Percentiles rank a stretch among this genome's conserved stretches.
phyloP scores from a whole-genome alignment of 225 moss, liverwort and hornwort species.

The Climacium dendroides region DNA sequence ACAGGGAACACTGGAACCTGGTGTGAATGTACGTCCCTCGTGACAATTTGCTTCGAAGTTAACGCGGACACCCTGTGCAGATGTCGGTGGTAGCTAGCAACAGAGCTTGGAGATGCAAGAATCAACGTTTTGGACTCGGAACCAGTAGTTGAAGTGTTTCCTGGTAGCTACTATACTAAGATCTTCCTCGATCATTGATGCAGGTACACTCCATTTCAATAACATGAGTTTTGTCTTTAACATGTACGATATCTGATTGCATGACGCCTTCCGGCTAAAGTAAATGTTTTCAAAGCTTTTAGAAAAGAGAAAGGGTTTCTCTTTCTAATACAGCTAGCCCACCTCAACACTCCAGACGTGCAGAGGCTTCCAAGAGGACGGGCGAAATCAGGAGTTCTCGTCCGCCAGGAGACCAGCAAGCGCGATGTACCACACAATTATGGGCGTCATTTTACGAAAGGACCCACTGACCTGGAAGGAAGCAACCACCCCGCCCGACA shows the following conservation, averaged over 20 bases:
- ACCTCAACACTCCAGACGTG: background rate
- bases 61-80: background rate
- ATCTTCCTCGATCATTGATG: background rate
- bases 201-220: background rate
- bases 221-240: background rate
- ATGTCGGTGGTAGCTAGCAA: background rate
- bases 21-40: background rate
- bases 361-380: conserved; percentile 11
- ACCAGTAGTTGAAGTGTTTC: background rate
- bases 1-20: background rate
- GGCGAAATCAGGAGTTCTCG: conserved; percentile 16
- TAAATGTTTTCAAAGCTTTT: background rate
- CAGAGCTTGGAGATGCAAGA: background rate
- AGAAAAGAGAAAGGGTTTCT: background rate
- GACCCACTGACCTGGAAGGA: conserved; percentile 20
- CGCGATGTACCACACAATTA: conserved; percentile 21
- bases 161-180: background rate
- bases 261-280: background rate
- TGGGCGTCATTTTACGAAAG: conserved; percentile 9
- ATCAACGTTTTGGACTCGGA: background rate
- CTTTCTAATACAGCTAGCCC: background rate
- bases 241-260: background rate
- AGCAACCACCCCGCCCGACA: background rate
- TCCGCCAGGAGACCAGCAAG: conserved; percentile 14
- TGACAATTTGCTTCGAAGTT: background rate